phyloP scores from a whole-genome alignment of 306 rosid species.

The Quercus glauca region DNA sequence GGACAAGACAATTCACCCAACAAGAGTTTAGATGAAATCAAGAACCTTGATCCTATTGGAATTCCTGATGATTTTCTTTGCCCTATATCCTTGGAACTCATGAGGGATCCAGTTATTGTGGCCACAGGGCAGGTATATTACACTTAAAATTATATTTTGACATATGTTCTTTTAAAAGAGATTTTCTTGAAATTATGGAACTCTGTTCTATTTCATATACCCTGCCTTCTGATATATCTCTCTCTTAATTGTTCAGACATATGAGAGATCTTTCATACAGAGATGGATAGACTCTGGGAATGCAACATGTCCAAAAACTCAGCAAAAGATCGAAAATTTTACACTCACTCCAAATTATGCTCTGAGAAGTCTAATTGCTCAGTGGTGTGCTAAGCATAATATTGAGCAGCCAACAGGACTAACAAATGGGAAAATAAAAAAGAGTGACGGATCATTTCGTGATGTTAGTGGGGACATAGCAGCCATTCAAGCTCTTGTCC shows the following conservation, averaged over 20 bases:
- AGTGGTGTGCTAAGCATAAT: constrained; percentile 78
- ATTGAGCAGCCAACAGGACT: constrained; percentile 83
- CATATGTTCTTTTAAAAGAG: neutral
- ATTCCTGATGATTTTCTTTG: constrained; percentile 93
- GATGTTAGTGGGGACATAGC: constrained; percentile 83
- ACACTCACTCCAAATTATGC: constrained; percentile 91
- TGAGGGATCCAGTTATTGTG: constrained; percentile 99
- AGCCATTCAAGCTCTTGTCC: constrained; percentile 66
- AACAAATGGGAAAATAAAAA: constrained; percentile 81
- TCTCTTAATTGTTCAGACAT: constrained; percentile 55
- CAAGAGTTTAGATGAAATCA: constrained; percentile 38
- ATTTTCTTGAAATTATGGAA: neutral
- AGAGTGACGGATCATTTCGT: constrained; percentile 83
- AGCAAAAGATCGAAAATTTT: constrained; percentile 83
- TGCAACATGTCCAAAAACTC: constrained; percentile 90
- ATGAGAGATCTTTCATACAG: constrained; percentile 91
- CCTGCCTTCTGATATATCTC: neutral
- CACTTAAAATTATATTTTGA: constrained; percentile 4
- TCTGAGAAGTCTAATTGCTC: constrained; percentile 80
- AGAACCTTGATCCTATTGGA: constrained; percentile 57
- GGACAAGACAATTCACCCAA: constrained; percentile 37
- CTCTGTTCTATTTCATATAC: neutral
- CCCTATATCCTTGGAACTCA: constrained; percentile 91
- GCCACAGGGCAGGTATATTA: constrained; percentile 90
- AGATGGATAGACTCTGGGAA: constrained; percentile 97